Percentiles rank a stretch among this genome's conserved stretches.
Conservation (phyloP, 1,284 basidiomycete genomes). For the Leccinum laetum region DNA sequence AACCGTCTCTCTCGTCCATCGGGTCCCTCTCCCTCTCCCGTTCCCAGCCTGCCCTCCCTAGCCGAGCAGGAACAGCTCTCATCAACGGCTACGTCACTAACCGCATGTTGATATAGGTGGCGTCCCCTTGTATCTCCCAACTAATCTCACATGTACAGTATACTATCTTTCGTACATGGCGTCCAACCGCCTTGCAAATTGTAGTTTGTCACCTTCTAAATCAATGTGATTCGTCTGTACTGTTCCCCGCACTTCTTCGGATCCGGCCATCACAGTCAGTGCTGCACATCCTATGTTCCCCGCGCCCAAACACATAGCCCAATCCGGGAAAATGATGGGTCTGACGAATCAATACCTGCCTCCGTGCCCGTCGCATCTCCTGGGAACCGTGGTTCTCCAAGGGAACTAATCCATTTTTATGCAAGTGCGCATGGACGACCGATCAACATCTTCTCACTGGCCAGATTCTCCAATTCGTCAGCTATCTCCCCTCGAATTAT, state of each 20-base stretch:
- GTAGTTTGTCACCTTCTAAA: not conserved
- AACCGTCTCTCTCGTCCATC: not conserved
- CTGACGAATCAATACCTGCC: not conserved
- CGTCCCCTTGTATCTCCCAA: not conserved
- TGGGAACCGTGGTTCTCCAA: conserved; percentile 3
- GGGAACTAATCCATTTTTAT: not conserved
- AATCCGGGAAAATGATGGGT: not conserved
- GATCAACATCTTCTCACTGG: conserved; percentile 3
- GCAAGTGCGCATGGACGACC: not conserved
- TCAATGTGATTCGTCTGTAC: not conserved
- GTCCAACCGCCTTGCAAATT: not conserved
- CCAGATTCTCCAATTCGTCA: not conserved
- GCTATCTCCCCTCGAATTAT: conserved; percentile 7
- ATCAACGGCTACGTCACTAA: not conserved
- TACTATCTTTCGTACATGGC: not conserved
- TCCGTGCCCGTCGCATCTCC: conserved; percentile 8
- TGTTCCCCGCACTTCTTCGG: conserved; percentile 9
- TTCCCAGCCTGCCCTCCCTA: not conserved
- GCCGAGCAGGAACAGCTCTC: conserved; percentile 5
- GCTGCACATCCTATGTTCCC: not conserved
- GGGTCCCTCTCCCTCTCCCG: not conserved
- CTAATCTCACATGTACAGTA: not conserved
- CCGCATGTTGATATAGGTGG: not conserved
- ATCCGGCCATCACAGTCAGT: not conserved
- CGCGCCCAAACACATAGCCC: conserved; percentile 1